phyloP scores from a whole-genome alignment of 768 basidiomycete species.

The Aureoboletus auriporus region DNA sequence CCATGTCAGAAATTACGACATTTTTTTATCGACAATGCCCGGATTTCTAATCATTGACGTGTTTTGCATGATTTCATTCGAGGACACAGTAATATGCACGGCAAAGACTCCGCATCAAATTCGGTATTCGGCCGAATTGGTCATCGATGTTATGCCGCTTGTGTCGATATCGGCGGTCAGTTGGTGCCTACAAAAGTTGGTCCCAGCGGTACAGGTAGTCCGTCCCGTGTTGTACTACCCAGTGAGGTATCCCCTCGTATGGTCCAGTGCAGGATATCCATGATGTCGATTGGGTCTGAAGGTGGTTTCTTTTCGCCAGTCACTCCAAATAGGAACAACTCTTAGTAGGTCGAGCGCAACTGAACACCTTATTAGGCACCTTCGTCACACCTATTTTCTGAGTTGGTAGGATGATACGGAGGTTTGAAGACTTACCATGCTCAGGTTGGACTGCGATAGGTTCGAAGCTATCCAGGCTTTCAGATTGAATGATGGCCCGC shows the following conservation, averaged over 20 bases:
- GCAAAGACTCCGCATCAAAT: no score
- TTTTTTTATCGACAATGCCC: no score
- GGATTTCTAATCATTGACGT: no score
- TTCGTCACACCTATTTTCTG: background rate
- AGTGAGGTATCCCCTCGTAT: constrained; percentile 39
- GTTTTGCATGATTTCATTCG: no score
- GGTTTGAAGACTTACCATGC: no score
- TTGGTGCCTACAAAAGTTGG: constrained; percentile 7
- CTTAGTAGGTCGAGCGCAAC: constrained; percentile 22
- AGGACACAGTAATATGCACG: no score
- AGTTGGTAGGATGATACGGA: no score
- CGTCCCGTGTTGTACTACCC: constrained; percentile 39
- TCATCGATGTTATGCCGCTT: no score
- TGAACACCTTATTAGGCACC: constrained; percentile 25
- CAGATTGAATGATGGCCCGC: background rate
- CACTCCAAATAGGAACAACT: background rate
- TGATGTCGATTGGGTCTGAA: constrained; percentile 7
- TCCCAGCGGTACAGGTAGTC: constrained; percentile 26
- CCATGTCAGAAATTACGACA: no score
- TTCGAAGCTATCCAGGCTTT: background rate
- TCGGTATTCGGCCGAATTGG: no score
- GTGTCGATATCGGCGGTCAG: background rate
- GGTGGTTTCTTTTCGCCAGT: constrained; percentile 1
- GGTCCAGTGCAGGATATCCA: constrained; percentile 41
- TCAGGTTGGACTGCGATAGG: background rate